Evolutionary conservation across 169 alveolate genomes (phyloP), one percentile per base, ranked within the genome.

Genomic region (Cardiosporidium cionae): DNA sequence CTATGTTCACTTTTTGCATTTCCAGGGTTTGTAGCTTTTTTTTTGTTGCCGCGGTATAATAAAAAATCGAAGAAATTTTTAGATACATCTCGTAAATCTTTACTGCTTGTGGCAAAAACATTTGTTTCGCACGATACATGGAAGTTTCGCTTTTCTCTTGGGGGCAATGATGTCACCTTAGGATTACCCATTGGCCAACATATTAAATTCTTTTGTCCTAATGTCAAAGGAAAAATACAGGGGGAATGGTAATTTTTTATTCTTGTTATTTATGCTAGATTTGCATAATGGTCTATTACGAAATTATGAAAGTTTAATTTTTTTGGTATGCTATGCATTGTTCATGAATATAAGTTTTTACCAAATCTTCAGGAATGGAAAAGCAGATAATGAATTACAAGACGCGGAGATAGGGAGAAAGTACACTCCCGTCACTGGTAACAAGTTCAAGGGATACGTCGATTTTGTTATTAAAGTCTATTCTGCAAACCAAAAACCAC

Each of bases 391-490:
- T 73, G 68, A 65, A 9, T 31, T 68, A 0, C 66, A 52, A 23
- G n/a, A n/a, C n/a, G 74, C 32, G 52, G 84, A 78, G 5, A 66
- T 84, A 35, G 64, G 25, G 52, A 66, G 89, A 44, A 76, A 81
- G 9, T 87, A 87, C 79, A 82, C 92, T 2, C 92, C 90, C 5
- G 65, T 83, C 23, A 69, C 87, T 4, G 77, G 82, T 27, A 75
- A 67, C 67, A 27, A 28, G 9, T 52, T 70, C 7, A 31, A 32
- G 44, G 91, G 90, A 22, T 75, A 62, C 58, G 75, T 82, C 25
- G 92, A 82, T 22, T 67, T 86, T 29, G 68, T 86, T 5, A 74
- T 89, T 54, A 89, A 86, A 69, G 78, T 86, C n/a, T 89, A 86
- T 78, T 75, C 68, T 53, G 64, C 63, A 72, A 79, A 64, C 33